Evolutionary conservation across 306 rosid species (phyloP), one percentile per base, ranked within the genome.

Genomic region (Hippophae rhamnoides): DNA sequence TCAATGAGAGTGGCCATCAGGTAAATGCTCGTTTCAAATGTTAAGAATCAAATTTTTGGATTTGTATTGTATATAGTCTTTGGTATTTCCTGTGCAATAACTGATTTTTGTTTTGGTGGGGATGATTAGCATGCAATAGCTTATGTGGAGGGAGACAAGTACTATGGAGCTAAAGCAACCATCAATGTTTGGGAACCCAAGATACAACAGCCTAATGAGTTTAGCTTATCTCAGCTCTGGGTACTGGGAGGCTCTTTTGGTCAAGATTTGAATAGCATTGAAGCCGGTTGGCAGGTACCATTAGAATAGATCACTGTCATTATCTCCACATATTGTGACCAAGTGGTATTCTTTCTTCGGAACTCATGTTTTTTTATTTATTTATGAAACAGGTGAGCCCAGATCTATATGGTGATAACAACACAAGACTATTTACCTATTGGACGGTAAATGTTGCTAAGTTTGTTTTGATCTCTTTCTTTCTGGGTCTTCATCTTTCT

Each of bases 251-350:
- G 99, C 42, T 80, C 99, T 46, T 93, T 93, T 63, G 99, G 99
- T 66, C 83, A 88, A 84, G 99, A 93, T 74, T 89, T 93, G 6
- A 93, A 93, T 79, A 93, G 99, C 84, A 89, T 93, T 71, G 99
- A 93, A 84, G 99, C 99, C 64, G 99, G 99, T 53, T 93, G 99
- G 99, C 99, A 93, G 99, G 99, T 92, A 78, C 49, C 5, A 0
- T 9, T 10, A 8, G 45, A 9, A 7, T 56, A 1, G 3, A 43
- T 69, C 7, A 14, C 14, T 47, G 7, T 6, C 50, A 49, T 48
- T 38, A 46, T 7, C 43, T 13, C 46, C 46, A 18, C 46, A 6
- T 25, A 44, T 25, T 40, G 54, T 10, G 8, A 13, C 5, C 5
- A 5, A 48, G 31, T 58, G 41, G 18, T 7, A 10, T 38, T 7